Base-by-base conservation (phyloP, 257 asterid species). In the Solanum chaucha region DNA sequence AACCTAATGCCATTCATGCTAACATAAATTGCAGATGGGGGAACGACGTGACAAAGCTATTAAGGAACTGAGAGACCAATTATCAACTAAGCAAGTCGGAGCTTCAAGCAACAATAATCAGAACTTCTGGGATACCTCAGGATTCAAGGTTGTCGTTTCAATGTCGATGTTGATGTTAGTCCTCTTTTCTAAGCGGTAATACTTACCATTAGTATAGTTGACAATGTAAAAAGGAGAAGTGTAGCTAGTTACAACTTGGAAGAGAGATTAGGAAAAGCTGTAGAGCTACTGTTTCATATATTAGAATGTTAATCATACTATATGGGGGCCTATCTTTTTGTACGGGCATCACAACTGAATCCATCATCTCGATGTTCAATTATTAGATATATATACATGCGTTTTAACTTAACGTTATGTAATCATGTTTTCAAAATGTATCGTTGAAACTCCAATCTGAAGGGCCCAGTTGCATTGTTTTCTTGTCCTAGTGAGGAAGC, bases 141-240 rank as follows among this genome's bases (percentile, higher is more conserved):
- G 95, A 78, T 97, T 97, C 94, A 97, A 97, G 95, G 87, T 95
- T 41, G 95, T 92, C 7, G 94, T 87, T 55, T 95, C 99, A 3
- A 90, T 97, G 98, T 97, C 99, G 5, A 94, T 97, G 99, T 68
- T 97, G 88, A 84, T 92, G 85, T 67, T 97, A 89, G 98, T 95
- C 51, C 68, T 94, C 88, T 89, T 97, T 84, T 90, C 99, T 0
- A 97, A 94, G 94, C 92, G 98, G 77, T 97, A 88, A 90, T 34
- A 46, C 4, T 4, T 26, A 6, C n/a, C 1, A 15, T 17, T 14
- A 41, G 5, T 17, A 40, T 48, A 28, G 26, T 48, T 81, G 59
- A 28, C 46, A 30, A 36, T 92, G 95, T 92, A 91, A 44, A 90
- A 88, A 88, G 86, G 86, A 51, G 30, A 82, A 81, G 86, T 87